phyloP scores from a whole-genome alignment of 108 stramenopile species.

The Pseudonitzschia pungens region DNA sequence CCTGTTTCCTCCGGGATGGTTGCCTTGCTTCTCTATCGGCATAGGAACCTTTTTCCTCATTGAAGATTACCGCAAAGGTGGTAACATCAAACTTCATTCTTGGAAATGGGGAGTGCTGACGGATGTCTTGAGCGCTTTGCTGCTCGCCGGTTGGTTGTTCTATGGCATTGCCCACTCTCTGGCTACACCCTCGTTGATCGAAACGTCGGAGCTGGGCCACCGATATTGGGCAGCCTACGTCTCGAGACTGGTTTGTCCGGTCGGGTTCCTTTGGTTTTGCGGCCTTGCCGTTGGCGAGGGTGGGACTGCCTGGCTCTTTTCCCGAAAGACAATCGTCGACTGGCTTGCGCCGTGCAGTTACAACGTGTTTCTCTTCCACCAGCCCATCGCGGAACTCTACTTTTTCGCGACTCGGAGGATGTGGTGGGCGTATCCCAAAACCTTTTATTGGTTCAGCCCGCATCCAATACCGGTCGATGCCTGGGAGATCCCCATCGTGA shows the following conservation, averaged over 20 bases:
- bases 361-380: constrained; percentile 25
- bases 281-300: constrained; percentile 9
- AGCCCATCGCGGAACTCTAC: constrained; percentile 7
- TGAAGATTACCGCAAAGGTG: neutral
- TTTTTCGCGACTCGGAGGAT: constrained; percentile 13
- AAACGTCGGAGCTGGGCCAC: neutral
- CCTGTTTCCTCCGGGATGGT: constrained; percentile 15
- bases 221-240: constrained; percentile 6
- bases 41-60: neutral
- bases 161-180: neutral
- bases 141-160: constrained; percentile 12
- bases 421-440: constrained; percentile 15
- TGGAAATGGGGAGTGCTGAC: constrained; percentile 8
- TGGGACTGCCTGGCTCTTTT: constrained; percentile 1
- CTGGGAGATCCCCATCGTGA: constrained; percentile 1
- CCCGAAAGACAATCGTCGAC: neutral
- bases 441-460: constrained; percentile 24
- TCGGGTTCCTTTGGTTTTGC: constrained; percentile 8
- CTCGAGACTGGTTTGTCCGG: constrained; percentile 5
- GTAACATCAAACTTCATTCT: neutral
- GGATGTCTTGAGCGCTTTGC: neutral
- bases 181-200: neutral
- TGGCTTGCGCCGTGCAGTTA: constrained; percentile 20
- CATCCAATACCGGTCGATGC: neutral
- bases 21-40: constrained; percentile 11